Percentiles rank a stretch among this genome's conserved stretches.
Evolutionary conservation across 306 rosid genomes (phyloP).

Genomic region (Amphicarpaea edgeworthii): DNA sequence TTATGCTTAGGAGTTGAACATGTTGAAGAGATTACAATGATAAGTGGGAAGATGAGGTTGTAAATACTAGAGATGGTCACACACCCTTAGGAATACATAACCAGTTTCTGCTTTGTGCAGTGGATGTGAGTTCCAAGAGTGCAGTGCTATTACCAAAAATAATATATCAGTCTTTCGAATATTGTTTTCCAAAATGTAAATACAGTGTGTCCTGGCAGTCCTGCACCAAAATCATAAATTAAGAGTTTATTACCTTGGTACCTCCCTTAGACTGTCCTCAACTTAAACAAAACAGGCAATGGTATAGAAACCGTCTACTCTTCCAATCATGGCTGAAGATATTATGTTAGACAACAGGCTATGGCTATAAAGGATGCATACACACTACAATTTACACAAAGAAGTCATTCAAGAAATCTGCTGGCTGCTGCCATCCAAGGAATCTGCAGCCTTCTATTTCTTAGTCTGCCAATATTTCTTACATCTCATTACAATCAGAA

Average conservation of each 20-base stretch:
- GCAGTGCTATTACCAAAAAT: slow-evolving; percentile 92
- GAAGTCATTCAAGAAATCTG: slow-evolving; percentile 17
- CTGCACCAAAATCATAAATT: slow-evolving; percentile 54
- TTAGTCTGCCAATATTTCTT: background rate
- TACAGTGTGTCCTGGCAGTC: slow-evolving; percentile 63
- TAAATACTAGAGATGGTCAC: slow-evolving; percentile 10
- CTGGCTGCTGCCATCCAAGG: slow-evolving; percentile 99
- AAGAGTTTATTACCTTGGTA: slow-evolving; percentile 7
- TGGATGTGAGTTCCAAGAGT: slow-evolving; percentile 82
- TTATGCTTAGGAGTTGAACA: background rate
- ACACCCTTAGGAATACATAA: slow-evolving; percentile 82
- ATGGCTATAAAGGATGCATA: background rate
- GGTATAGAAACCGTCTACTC: background rate
- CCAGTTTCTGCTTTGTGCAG: slow-evolving; percentile 69
- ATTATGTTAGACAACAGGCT: background rate
- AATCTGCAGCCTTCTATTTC: slow-evolving; percentile 61
- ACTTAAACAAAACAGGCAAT: slow-evolving; percentile 3
- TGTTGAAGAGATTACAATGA: background rate
- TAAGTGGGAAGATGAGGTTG: background rate
- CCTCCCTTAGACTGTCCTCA: background rate
- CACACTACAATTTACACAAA: slow-evolving; percentile 1
- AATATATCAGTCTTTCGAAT: slow-evolving; percentile 80
- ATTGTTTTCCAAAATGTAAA: slow-evolving; percentile 84
- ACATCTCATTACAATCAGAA: background rate
- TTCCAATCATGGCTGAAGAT: background rate